Base-by-base conservation (phyloP, 2,329 filamentous ascomycete species). In the Furcasterigmium furcatum region DNA sequence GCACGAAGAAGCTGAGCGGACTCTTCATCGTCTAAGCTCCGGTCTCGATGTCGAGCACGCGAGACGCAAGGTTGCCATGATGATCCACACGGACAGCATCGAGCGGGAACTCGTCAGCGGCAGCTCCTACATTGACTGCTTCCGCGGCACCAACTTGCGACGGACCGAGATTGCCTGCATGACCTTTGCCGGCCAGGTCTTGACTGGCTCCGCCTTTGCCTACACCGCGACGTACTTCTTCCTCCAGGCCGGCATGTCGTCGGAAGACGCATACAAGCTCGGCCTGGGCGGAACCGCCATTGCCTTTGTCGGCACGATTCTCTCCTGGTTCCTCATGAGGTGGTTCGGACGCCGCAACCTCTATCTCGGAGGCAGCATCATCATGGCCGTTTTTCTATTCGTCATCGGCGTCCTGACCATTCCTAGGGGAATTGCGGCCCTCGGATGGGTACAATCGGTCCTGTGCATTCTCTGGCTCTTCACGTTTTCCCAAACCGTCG, bases 31-130 rank as follows among this genome's bases (percentile, higher is more conserved):
- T 13, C 63, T 77, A 3, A 72, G 68, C 1, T 68, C 63, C 21
- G n/a, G n/a, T n/a, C 72, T 74, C 51, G 69, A 76, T 49, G 58
- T 60, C 4, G 70, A 77, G 46, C 66, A 74, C 48, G n/a, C n/a
- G n/a, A n/a, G n/a, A n/a, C n/a, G n/a, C n/a, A 70, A 69, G 0
- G 58, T 82, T 12, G 72, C 76, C 14, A 70, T 80, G 71, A 78
- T 80, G 54, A 65, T 71, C 27, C 69, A 79, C 50, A 80, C 77
- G 5, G 73, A 79, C 49, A 67, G 72, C 55, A 57, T 73, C 45
- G 74, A 78, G 52, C 70, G 69, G 53, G 53, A 61, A 16, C 48
- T 67, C 38, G 68, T 66, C 7, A 61, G 62, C 7, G 74, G 75
- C 2, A 66, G 68, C 0, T 63, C 55, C 1, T 80, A 79, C 53